Conservation (phyloP, 129 eudicot genomes). For the Cynara cardunculus region DNA sequence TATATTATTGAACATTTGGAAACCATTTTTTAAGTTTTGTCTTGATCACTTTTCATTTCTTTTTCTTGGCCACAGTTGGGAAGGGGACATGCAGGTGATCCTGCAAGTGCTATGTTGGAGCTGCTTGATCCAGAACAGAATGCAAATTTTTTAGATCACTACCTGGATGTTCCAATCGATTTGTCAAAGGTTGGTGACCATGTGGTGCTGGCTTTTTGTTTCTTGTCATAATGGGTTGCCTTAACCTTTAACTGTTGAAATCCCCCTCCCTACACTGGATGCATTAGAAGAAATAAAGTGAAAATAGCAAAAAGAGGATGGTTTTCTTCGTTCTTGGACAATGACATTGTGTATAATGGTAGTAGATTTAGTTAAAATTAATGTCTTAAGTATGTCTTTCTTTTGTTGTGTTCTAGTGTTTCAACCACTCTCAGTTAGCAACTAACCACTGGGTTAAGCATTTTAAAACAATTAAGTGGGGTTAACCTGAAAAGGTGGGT, state of each 20-base stretch:
- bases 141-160: slow-evolving; percentile 94
- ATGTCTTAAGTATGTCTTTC: not conserved
- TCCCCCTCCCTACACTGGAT: not conserved
- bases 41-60: not conserved
- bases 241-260: not conserved
- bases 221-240: not conserved
- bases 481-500: not conserved
- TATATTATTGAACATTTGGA: not conserved
- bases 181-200: slow-evolving; percentile 71
- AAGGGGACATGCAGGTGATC: slow-evolving; percentile 98
- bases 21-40: not conserved
- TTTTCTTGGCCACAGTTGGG: slow-evolving; percentile 59
- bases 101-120: slow-evolving; percentile 99
- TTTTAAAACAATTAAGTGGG: not conserved
- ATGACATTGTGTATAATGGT: not conserved
- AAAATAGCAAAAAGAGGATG: too few species aligned
- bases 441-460: not conserved
- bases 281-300: too few species aligned
- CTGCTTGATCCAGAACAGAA: slow-evolving; percentile 98
- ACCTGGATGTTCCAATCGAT: slow-evolving; percentile 94
- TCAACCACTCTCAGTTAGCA: not conserved
- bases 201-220: not conserved
- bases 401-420: not conserved
- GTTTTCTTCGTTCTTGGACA: too few species aligned
- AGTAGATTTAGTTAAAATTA: not conserved